These are phyloP conservation scores for Nannizziopsis barbatae DNA, from an alignment of 2,329 filamentous ascomycete species.

Conservation along the genomic window DNA sequence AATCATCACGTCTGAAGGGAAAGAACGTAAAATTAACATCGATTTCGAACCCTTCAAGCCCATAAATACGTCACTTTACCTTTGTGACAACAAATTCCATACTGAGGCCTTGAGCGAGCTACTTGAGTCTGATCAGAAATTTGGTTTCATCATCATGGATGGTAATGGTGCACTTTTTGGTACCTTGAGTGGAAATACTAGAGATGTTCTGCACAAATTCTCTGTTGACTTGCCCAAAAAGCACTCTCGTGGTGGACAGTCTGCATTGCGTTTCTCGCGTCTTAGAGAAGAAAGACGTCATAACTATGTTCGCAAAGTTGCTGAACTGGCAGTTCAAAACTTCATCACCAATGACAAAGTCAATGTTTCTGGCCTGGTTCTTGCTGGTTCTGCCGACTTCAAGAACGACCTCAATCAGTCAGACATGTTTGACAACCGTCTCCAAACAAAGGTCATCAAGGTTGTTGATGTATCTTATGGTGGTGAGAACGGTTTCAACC, in stretches of 20 bases:
- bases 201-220: slow-evolving; percentile 96
- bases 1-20: slow-evolving; percentile 97
- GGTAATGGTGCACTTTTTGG: slow-evolving; percentile 97
- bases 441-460: slow-evolving; percentile 95
- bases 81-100: slow-evolving; percentile 99
- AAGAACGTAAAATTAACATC: slow-evolving; percentile 99
- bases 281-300: slow-evolving; percentile 98
- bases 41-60: slow-evolving; percentile 99
- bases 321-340: slow-evolving; percentile 94
- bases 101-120: slow-evolving; percentile 94
- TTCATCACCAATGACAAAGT: slow-evolving; percentile 98
- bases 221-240: slow-evolving; percentile 98
- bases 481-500: slow-evolving; percentile 99
- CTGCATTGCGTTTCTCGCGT: slow-evolving; percentile 97
- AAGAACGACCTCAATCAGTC: slow-evolving; percentile 98
- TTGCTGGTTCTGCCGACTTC: slow-evolving; percentile 97
- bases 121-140: slow-evolving; percentile 97
- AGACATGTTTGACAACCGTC: slow-evolving; percentile 88
- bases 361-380: slow-evolving; percentile 88
- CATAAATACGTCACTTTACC: slow-evolving; percentile 98
- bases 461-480: slow-evolving; percentile 98
- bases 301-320: slow-evolving; percentile 99
- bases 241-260: slow-evolving; percentile 99
- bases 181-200: slow-evolving; percentile 91
- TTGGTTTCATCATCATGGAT: slow-evolving; percentile 99